phyloP scores from a whole-genome alignment of 192 early-diverging fungal species.

The Neocallimastix lanati region DNA sequence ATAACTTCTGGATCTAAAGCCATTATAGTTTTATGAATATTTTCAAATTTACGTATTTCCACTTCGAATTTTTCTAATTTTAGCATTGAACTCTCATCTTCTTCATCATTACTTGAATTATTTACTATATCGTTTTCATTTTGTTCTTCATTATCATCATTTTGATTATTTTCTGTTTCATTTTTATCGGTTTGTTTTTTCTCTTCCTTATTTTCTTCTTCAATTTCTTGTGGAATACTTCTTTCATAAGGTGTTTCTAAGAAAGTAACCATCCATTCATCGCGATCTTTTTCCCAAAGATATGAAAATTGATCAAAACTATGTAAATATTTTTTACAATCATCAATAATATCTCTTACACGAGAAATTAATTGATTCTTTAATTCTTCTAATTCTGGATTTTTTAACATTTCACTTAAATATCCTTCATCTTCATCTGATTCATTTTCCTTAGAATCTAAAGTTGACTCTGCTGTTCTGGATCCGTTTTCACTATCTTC shows the following conservation, averaged over 20 bases:
- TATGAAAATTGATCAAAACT: conserved; percentile 41
- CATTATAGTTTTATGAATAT: conserved; percentile 45
- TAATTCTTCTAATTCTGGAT: conserved; percentile 19
- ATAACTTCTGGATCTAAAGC: conserved; percentile 39
- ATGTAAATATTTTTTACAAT: conserved; percentile 26
- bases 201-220: conserved; percentile 8
- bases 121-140: conserved; percentile 1
- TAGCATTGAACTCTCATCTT: conserved; percentile 7
- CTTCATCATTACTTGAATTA: neutral
- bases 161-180: conserved; percentile 8
- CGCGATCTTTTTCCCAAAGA: conserved; percentile 46
- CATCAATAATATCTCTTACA: conserved; percentile 25
- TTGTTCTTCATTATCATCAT: neutral
- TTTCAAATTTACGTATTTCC: conserved; percentile 44
- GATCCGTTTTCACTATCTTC: neutral
- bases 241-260: conserved; percentile 9
- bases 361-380: conserved; percentile 16
- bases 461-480: neutral
- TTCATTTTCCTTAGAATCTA: neutral
- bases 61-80: conserved; percentile 44
- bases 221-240: conserved; percentile 1
- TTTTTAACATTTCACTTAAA: conserved; percentile 30
- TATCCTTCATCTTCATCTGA: conserved; percentile 27
- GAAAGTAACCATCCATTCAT: conserved; percentile 44
- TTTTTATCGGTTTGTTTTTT: conserved; percentile 5